A percentile compares a stretch with the other conserved stretches of the same genome.
These are phyloP conservation scores for Acidomyces sp. DNA, from an alignment of 495 filamentous ascomycete species.

Conservation along the genomic window DNA sequence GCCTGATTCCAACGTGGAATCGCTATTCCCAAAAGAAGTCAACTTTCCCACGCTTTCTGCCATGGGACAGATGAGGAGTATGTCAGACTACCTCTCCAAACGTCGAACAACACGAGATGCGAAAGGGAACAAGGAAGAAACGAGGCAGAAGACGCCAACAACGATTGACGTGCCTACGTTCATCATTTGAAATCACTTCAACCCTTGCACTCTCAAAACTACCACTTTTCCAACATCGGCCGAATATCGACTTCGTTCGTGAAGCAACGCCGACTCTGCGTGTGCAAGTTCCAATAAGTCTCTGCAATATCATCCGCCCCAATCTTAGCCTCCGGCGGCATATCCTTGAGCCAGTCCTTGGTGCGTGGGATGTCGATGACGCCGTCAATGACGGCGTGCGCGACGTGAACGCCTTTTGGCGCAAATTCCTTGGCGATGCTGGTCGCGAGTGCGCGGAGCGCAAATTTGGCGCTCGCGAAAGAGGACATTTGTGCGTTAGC, in stretches of 20 bases:
- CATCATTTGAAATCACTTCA: constrained; percentile 13
- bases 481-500: constrained; percentile 55
- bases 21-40: no score
- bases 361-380: constrained; percentile 74
- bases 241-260: constrained; percentile 77
- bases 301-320: constrained; percentile 85
- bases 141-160: constrained; percentile 18
- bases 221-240: constrained; percentile 67
- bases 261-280: constrained; percentile 66
- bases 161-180: constrained; percentile 27
- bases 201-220: no score
- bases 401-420: constrained; percentile 77
- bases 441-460: constrained; percentile 62
- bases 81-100: constrained; percentile 16
- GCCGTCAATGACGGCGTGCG: constrained; percentile 67
- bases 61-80: not conserved
- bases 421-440: constrained; percentile 77
- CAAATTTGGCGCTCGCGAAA: constrained; percentile 74
- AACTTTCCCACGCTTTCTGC: not conserved
- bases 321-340: constrained; percentile 55
- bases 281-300: constrained; percentile 77
- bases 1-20: no score
- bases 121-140: constrained; percentile 16
- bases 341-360: constrained; percentile 45
- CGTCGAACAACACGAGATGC: constrained; percentile 22